Conservation (phyloP, 1,284 basidiomycete species). For the Cutaneotrichosporon daszewskae region DNA sequence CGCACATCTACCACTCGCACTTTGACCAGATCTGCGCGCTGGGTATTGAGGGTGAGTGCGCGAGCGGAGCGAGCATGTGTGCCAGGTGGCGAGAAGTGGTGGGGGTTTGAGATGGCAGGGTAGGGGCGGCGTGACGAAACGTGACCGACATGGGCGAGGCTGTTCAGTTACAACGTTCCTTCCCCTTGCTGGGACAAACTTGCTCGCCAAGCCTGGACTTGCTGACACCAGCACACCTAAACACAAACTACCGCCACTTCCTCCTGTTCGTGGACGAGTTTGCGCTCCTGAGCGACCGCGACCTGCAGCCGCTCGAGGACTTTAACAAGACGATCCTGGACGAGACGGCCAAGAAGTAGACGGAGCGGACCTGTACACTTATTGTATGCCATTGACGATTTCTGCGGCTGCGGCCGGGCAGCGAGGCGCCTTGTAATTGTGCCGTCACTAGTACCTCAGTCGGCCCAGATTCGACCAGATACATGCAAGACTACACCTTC, state of each 20-base stretch:
- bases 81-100: no score
- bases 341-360: constrained; percentile 50
- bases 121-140: no score
- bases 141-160: background rate
- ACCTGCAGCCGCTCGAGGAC: constrained; percentile 91
- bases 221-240: constrained; percentile 72
- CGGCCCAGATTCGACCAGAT: no score
- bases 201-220: no score
- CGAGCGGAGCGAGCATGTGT: background rate
- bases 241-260: constrained; percentile 98
- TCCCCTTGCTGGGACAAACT: background rate
- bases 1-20: constrained; percentile 98
- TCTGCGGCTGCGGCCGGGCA: no score
- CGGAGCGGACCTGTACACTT: no score
- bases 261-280: constrained; percentile 98
- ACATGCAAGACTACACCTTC: constrained; percentile 7
- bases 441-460: no score
- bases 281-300: constrained; percentile 93
- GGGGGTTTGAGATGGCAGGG: no score
- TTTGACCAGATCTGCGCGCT: constrained; percentile 98
- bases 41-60: constrained; percentile 80
- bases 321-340: constrained; percentile 91
- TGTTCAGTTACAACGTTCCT: background rate
- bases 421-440: no score
- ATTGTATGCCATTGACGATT: background rate